phyloP scores from a whole-genome alignment of 169 alveolate genomes.

The Ichthyophthirius multifiliis region DNA sequence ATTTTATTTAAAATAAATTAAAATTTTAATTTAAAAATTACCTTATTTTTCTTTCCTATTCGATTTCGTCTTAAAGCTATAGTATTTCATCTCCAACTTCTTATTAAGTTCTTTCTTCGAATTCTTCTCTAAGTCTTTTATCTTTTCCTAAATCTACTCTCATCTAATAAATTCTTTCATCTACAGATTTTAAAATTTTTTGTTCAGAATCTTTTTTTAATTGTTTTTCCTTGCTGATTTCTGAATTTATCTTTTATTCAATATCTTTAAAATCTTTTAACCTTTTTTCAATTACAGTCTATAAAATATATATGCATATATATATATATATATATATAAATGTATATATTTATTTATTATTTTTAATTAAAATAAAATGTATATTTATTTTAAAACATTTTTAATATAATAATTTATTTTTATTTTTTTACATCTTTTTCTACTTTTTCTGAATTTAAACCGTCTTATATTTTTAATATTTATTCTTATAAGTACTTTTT shows the following conservation, averaged over 20 bases:
- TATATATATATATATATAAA: background rate
- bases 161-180: constrained; percentile 56
- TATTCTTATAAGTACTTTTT: constrained; percentile 36
- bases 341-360: background rate
- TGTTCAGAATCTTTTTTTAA: constrained; percentile 66
- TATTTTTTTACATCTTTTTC: constrained; percentile 27
- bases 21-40: constrained; percentile 49
- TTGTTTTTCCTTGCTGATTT: constrained; percentile 50
- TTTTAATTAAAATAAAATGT: background rate
- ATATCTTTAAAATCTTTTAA: constrained; percentile 50
- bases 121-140: constrained; percentile 73
- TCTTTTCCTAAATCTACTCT: constrained; percentile 73
- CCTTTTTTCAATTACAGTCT: constrained; percentile 45
- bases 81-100: constrained; percentile 51
- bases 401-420: background rate
- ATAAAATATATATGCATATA: background rate
- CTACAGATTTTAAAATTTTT: constrained; percentile 46
- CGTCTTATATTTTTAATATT: constrained; percentile 36
- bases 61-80: constrained; percentile 48
- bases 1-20: background rate
- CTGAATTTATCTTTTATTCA: constrained; percentile 52
- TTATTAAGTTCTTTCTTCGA: constrained; percentile 53
- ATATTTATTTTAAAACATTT: background rate
- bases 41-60: constrained; percentile 48
- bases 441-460: constrained; percentile 24